Evolutionary conservation across 1,284 basidiomycete genomes (phyloP).

Genomic region (Singerocomus inundabilis): DNA sequence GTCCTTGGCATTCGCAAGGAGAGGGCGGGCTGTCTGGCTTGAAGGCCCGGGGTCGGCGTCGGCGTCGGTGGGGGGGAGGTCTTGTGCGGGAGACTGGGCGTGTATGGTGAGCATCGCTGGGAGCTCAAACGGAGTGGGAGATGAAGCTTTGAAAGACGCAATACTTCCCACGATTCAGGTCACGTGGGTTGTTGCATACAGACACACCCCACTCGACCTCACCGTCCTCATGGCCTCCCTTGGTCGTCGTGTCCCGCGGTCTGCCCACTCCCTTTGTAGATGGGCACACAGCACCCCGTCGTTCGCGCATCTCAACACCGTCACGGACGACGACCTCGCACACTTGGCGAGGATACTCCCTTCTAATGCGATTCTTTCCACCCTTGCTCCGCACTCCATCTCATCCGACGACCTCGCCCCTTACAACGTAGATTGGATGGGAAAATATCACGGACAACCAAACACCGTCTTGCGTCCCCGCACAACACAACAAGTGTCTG

Average conservation of each 20-base stretch:
- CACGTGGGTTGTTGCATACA: slow-evolving; percentile 8
- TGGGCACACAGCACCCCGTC: slow-evolving; percentile 20
- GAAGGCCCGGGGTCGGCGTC: neutral
- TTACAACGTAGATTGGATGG: slow-evolving; percentile 98
- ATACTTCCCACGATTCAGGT: slow-evolving; percentile 16
- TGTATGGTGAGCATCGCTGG: neutral
- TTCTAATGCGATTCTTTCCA: slow-evolving; percentile 60
- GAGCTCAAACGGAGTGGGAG: slow-evolving; percentile 2
- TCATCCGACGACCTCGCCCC: slow-evolving; percentile 68
- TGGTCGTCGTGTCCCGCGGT: neutral
- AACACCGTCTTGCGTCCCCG: slow-evolving; percentile 89
- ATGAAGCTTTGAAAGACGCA: neutral
- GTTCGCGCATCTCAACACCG: slow-evolving; percentile 40
- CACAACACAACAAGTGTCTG: slow-evolving; percentile 83
- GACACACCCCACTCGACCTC: no score
- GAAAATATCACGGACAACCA: slow-evolving; percentile 86
- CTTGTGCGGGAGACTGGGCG: neutral
- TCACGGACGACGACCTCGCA: slow-evolving; percentile 55
- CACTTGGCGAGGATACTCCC: slow-evolving; percentile 65
- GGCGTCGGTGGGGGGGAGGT: neutral
- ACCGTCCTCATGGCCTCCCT: slow-evolving; percentile 2
- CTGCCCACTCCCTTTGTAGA: slow-evolving; percentile 3
- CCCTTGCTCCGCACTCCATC: slow-evolving; percentile 49
- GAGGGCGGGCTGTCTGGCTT: neutral
- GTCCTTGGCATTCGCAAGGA: neutral